These are phyloP conservation scores for Boletus rubroflammeus DNA, from an alignment of 768 basidiomycete genomes.

Conservation along the genomic window DNA sequence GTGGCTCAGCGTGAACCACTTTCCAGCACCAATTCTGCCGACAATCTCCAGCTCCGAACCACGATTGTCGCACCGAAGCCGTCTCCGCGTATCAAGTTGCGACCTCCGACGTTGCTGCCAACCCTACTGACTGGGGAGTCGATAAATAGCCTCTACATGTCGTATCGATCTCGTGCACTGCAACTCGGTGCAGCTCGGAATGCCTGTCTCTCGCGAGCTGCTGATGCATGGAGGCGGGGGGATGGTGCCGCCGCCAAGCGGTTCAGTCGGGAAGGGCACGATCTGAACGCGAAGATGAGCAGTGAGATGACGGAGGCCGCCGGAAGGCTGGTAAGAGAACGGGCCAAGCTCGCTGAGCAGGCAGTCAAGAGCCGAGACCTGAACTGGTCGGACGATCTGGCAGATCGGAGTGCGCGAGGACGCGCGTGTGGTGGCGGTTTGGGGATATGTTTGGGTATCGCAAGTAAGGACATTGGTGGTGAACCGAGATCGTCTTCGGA, in stretches of 20 bases:
- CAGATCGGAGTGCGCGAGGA: slow-evolving; percentile 73
- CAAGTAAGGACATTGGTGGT: slow-evolving; percentile 50
- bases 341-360: slow-evolving; percentile 69
- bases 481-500: slow-evolving; percentile 65
- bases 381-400: slow-evolving; percentile 79
- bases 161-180: slow-evolving; percentile 82
- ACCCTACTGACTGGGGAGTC: slow-evolving; percentile 84
- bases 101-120: slow-evolving; percentile 78
- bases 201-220: slow-evolving; percentile 89
- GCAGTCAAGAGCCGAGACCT: slow-evolving; percentile 69
- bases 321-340: slow-evolving; percentile 77
- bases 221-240: slow-evolving; percentile 92
- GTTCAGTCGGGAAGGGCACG: slow-evolving; percentile 91
- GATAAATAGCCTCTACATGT: slow-evolving; percentile 80
- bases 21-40: slow-evolving; percentile 47
- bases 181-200: slow-evolving; percentile 93
- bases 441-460: slow-evolving; percentile 87
- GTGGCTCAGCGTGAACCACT: slow-evolving; percentile 55
- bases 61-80: slow-evolving; percentile 76
- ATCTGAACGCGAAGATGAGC: slow-evolving; percentile 88
- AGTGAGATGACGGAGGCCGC: slow-evolving; percentile 85
- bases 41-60: slow-evolving; percentile 59
- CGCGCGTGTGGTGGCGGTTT: slow-evolving; percentile 75
- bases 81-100: slow-evolving; percentile 82
- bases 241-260: slow-evolving; percentile 95